Base-by-base conservation (phyloP, 2,329 filamentous ascomycete species). In the Curvularia verruculosa region DNA sequence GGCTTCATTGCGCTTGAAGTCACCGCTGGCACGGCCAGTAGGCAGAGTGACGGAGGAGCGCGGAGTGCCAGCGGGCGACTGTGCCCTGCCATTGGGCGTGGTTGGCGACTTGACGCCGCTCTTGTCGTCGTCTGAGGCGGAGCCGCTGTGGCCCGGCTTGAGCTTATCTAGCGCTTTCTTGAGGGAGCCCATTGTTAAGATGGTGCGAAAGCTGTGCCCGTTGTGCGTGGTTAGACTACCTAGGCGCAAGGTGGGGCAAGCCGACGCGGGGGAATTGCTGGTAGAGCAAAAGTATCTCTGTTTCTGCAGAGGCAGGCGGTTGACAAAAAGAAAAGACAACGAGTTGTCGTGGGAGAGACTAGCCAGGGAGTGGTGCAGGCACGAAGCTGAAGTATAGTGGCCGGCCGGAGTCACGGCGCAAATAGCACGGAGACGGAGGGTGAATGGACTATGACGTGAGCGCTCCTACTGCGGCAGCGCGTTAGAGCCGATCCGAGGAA, bases 81-180 rank as follows among this genome's bases (percentile, higher is more conserved):
- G 60, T 8, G 56, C 55, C 50, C 52, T 61, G 57, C 66, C 69
- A 64, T 73, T 77, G 55, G 61, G 50, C 26, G 56, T 65, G 9
- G 47, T 41, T 49, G 72, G 70, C 28, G 72, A 74, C 54, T 67
- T 52, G 63, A 69, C 23, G 47, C 65, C 61, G 49, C 49, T 61
- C 54, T 78, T 63, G 44, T 78, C 76, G 26, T 75, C 71, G 57
- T 76, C 75, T 6, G 72, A 76, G 40, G 66, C 40, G n/a, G 53
- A 60, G 57, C 72, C 71, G 65, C 61, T 65, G 48, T 63, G 50
- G 56, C 68, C 71, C 29, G 77, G 70, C 70, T 78, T 78, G 59
- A 82, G 71, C 70, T 78, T 79, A 48, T 68, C 73, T 49, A 78
- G 70, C 26, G 78, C 79, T 67, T 80, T 81, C 65, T 81, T 81